phyloP scores from a whole-genome alignment of 371 early-diverging fungal genomes.

The Massospora cicadina region DNA sequence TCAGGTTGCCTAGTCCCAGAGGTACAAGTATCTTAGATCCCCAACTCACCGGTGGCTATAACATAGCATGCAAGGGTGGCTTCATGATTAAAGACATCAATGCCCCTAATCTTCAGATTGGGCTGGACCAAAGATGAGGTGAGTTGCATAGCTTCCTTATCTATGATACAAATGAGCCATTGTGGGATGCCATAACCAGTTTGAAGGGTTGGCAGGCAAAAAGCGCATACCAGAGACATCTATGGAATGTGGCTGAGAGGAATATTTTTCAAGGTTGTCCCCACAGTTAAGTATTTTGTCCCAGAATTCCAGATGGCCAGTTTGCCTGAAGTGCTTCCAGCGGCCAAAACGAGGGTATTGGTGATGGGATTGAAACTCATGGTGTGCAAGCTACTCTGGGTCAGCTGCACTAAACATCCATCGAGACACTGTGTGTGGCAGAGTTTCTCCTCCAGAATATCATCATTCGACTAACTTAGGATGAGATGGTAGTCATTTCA shows the following conservation, averaged over 20 bases:
- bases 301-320: background rate
- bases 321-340: background rate
- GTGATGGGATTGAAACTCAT: background rate
- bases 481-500: too few relatives aligned
- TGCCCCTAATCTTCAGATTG: background rate
- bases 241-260: background rate
- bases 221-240: background rate
- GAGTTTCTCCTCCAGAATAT: background rate
- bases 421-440: background rate
- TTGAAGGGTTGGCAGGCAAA: background rate
- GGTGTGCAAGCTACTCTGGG: background rate
- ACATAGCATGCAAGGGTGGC: background rate
- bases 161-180: background rate
- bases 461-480: background rate
- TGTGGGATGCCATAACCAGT: background rate
- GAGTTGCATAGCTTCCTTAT: background rate
- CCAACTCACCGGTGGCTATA: background rate
- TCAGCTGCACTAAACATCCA: background rate
- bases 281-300: background rate
- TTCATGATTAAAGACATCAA: background rate
- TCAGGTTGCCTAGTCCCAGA: background rate
- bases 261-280: background rate
- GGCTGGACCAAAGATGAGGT: background rate
- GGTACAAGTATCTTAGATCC: background rate
- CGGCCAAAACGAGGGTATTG: background rate